Evolutionary conservation across 306 rosid genomes (phyloP), one percentile per base, ranked within the genome.

Genomic region (Arachis stenosperma): DNA sequence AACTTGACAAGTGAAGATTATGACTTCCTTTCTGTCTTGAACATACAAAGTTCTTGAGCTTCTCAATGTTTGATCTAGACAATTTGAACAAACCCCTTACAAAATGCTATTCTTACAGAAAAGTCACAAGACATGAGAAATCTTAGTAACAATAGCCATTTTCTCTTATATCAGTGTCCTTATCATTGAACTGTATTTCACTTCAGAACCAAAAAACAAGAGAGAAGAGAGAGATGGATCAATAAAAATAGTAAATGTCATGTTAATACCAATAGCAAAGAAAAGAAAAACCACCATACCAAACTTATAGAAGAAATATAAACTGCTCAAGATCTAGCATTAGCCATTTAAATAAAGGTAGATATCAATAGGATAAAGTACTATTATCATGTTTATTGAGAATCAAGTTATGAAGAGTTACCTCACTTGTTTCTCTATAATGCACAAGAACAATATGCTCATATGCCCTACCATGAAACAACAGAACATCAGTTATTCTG

Each of bases 371-470:
- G n/a, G 17, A 39, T 27, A 59, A 75, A 69, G 64, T 64, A 48
- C 59, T 14, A 29, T 39, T 81, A 50, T 9, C 43, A 69, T 46
- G 66, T 44, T 64, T 44, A 36, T 70, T 72, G 55, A 61, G 11
- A 58, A 50, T 67, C 57, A 67, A 51, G 53, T 53, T 56, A 15
- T 37, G 40, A 55, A 75, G 82, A 82, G 88, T 86, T 71, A 90
- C 98, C 96, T 88, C 93, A 22, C 75, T 81, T 62, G 84, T 90
- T 69, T 89, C 87, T 81, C 97, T 84, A 73, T 22, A 22, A 22
- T 22, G 27, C 27, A 22, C 27, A 1, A 22, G 27, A 22, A 22
- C 1, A 22, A 22, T 22, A 22, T 22, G 27, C 27, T 22, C 27
- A 22, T 22, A 22, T 22, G 27, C 27, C 27, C 27, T 22, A 1